These are phyloP conservation scores for Lichtheimia corymbifera DNA, from an alignment of 371 early-diverging fungal species.

Conservation along the genomic window DNA sequence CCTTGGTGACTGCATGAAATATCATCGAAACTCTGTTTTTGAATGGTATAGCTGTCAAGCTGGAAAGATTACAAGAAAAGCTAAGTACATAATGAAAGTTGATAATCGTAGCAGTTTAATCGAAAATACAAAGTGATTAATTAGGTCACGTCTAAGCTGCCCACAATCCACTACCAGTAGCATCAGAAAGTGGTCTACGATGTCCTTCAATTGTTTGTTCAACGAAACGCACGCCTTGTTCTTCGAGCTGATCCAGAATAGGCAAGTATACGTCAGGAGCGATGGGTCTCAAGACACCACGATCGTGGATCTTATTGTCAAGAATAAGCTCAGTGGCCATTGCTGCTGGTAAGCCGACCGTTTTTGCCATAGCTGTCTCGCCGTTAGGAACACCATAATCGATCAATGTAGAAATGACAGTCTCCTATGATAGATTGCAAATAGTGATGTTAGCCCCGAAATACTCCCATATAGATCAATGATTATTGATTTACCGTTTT, in stretches of 20 bases:
- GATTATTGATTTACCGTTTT: neutral
- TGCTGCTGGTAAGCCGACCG: constrained; percentile 88
- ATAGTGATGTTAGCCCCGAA: too few species aligned
- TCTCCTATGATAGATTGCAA: constrained; percentile 40
- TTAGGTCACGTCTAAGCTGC: neutral
- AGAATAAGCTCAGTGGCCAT: constrained; percentile 84
- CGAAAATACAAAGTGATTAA: too few species aligned
- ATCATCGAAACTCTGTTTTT: too few species aligned
- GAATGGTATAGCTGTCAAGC: too few species aligned
- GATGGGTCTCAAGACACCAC: constrained; percentile 81
- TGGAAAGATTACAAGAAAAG: too few species aligned
- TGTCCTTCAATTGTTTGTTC: constrained; percentile 50
- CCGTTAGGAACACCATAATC: constrained; percentile 70
- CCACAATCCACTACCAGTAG: constrained; percentile 38
- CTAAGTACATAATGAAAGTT: too few species aligned
- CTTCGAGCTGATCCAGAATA: constrained; percentile 71
- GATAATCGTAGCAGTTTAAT: too few species aligned
- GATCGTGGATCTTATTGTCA: constrained; percentile 60
- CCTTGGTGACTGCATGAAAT: too few species aligned
- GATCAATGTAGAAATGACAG: constrained; percentile 72
- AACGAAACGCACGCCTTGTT: constrained; percentile 69
- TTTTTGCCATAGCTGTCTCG: constrained; percentile 90
- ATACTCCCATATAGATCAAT: neutral
- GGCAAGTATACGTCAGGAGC: constrained; percentile 76
- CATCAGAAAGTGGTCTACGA: constrained; percentile 15